phyloP scores from a whole-genome alignment of 108 stramenopile genomes.

The Cylindrotheca closterium region DNA sequence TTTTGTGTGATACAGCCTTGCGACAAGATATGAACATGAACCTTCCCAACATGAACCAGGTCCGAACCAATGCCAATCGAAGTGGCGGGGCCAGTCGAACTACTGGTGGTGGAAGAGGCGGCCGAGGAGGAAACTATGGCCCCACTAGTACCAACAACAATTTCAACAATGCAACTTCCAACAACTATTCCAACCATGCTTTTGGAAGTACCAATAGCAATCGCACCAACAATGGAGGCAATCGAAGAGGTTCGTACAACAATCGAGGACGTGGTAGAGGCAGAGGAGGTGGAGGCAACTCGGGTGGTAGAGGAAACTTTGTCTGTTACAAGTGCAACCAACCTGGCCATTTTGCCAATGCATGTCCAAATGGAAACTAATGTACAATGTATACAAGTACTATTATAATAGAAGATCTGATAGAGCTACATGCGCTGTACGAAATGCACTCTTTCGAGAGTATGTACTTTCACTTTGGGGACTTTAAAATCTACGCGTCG shows the following conservation, averaged over 20 bases:
- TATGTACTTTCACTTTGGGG: too few species aligned
- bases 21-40: constrained; percentile 62
- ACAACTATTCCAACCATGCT: neutral
- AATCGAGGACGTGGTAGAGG: neutral
- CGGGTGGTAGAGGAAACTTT: neutral
- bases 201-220: neutral
- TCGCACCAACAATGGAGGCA: neutral
- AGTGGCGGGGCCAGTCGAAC: constrained; percentile 11
- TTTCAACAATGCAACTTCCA: neutral
- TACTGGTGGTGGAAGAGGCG: neutral
- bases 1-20: constrained; percentile 75
- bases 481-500: too few species aligned
- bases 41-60: constrained; percentile 66
- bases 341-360: constrained; percentile 55
- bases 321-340: constrained; percentile 53
- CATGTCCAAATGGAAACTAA: constrained; percentile 31
- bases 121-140: constrained; percentile 3
- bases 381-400: too few species aligned
- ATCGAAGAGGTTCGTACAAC: neutral
- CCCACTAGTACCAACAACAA: neutral
- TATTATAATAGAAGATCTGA: too few species aligned
- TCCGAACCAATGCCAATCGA: constrained; percentile 13
- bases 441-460: too few species aligned
- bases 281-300: neutral
- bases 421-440: too few species aligned